Evolutionary conservation across 169 alveolate species (phyloP).

Genomic region (Eimeria praecox): DNA sequence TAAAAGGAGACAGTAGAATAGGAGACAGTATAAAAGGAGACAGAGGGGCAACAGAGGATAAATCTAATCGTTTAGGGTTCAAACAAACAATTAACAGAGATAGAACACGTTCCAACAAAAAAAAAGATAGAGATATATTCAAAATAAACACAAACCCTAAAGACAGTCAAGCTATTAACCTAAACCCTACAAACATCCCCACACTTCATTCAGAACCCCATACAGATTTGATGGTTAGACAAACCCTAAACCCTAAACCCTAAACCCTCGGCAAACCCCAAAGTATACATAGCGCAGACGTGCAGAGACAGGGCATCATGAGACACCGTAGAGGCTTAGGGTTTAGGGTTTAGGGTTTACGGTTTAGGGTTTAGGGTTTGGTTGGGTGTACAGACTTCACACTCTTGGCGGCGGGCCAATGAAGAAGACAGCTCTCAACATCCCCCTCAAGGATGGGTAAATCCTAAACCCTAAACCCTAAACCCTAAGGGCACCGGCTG

Average conservation of each 20-base stretch:
- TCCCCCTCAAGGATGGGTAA: not conserved
- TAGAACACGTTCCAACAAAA: too few species aligned
- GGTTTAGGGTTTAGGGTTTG: slow-evolving; percentile 44
- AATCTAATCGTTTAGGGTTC: too few species aligned
- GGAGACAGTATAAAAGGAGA: not conserved
- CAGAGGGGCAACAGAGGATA: not conserved
- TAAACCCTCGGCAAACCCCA: not conserved
- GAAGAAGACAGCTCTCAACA: not conserved
- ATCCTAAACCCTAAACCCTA: slow-evolving; percentile 7
- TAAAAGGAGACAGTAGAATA: not conserved
- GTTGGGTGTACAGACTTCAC: not conserved
- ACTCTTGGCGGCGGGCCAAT: not conserved
- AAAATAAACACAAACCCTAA: not conserved
- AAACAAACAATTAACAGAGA: too few species aligned
- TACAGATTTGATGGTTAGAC: too few species aligned
- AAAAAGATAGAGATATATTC: not conserved
- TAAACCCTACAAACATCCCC: not conserved
- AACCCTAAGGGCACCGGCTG: too few species aligned
- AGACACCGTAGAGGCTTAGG: not conserved
- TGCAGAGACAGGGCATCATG: slow-evolving; percentile 97
- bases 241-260: not conserved
- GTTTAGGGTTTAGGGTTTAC: slow-evolving; percentile 41
- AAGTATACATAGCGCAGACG: slow-evolving; percentile 96
- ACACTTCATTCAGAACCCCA: too few species aligned
- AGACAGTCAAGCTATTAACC: not conserved